Base-by-base conservation (phyloP, 2,329 filamentous ascomycete genomes). In the Aspergillus sp. region DNA sequence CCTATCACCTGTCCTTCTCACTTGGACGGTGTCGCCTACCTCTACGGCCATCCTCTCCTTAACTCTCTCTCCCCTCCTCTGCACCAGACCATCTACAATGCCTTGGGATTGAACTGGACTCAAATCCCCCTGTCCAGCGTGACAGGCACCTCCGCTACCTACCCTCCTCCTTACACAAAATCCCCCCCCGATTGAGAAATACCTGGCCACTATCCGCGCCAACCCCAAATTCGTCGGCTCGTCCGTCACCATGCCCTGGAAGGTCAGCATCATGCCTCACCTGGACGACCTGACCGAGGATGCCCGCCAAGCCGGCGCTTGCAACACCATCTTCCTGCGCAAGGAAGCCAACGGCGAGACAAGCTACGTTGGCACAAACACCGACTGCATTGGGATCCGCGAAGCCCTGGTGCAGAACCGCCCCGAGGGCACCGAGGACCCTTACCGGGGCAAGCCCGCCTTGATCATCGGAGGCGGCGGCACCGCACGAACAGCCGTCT, bases 171-270 rank as follows among this genome's bases (percentile, higher is more conserved):
- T 1, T 66, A 62, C 54, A 66, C 64, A 2, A 48, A 43, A 13
- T 67, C 64, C 3, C 64, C 64, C 2, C 2, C 53, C 62, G 3
- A 64, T 71, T 37, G 46, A 57, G 13, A 61, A 52, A 28, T 69
- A 64, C 49, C 49, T 70, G 5, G 51, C 51, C 33, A 59, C 61
- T 26, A 62, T 68, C 51, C 59, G 60, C 33, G 46, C 57, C 33
- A 66, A 69, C 45, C 59, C 63, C 33, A 69, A 69, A 43, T 68
- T 69, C 42, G 61, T 70, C 78, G 83, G 84, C 43, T 80, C 83
- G 19, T 81, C 84, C 4, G 82, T 91, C 32, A 91, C 87, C 13
- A 93, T 91, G 87, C 88, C 88, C 0, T 83, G 88, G 72, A 91
- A 93, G 66, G 79, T 91, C 27, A 75, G 81, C 54, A 88, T 91